A percentile compares a stretch with the other conserved stretches of the same genome.
Evolutionary conservation across 1,284 basidiomycete genomes (phyloP).

Genomic region (Mrakiaceae sp.): DNA sequence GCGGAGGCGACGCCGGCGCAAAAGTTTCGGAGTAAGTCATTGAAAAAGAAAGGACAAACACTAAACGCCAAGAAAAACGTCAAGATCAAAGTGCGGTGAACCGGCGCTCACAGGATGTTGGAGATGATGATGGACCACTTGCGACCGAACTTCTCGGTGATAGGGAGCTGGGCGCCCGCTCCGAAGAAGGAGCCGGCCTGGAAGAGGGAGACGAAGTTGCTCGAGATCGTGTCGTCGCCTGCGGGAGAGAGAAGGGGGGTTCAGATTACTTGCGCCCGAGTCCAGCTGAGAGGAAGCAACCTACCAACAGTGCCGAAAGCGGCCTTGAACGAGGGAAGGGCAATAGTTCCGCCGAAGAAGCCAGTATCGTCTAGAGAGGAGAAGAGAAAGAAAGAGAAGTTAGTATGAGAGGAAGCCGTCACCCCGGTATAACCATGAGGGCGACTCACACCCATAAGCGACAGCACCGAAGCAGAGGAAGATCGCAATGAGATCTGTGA

Average conservation of each 20-base stretch:
- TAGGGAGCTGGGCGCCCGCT: constrained; percentile 3
- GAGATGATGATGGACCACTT: constrained; percentile 7
- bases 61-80: background rate
- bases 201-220: constrained; percentile 12
- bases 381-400: background rate
- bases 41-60: no score
- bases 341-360: constrained; percentile 6
- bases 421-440: no score
- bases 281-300: background rate
- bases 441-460: background rate
- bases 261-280: background rate
- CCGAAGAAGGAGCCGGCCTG: constrained; percentile 14
- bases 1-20: no score
- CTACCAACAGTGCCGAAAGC: background rate
- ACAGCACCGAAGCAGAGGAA: constrained; percentile 14
- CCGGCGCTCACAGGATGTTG: constrained; percentile 1
- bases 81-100: background rate
- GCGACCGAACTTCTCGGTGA: constrained; percentile 5
- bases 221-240: background rate
- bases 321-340: constrained; percentile 4
- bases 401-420: background rate
- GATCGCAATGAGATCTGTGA: background rate
- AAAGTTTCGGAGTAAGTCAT: background rate
- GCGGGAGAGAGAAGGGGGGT: background rate
- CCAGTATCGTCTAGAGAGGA: background rate